Percentiles rank a stretch among this genome's conserved stretches.
Evolutionary conservation across 2,329 filamentous ascomycete genomes (phyloP).

Genomic region (Fusarium torreyae): DNA sequence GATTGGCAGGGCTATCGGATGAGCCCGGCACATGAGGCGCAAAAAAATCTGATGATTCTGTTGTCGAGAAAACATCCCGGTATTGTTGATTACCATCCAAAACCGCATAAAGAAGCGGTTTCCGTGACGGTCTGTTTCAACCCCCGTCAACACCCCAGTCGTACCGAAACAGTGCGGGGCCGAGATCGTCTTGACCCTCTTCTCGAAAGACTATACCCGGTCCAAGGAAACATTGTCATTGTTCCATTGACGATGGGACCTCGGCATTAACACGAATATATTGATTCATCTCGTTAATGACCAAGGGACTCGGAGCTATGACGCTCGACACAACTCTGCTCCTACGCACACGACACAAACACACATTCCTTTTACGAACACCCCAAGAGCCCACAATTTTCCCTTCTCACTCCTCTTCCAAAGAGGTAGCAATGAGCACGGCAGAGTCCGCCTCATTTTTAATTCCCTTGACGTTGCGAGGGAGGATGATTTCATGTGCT

Average conservation of each 20-base stretch:
- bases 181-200: constrained; percentile 38
- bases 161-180: constrained; percentile 36
- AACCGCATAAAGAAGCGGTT: constrained; percentile 35
- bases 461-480: constrained; percentile 12
- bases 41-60: constrained; percentile 26
- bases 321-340: constrained; percentile 12
- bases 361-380: constrained; percentile 31
- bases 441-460: constrained; percentile 33
- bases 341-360: constrained; percentile 4
- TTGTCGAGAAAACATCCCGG: constrained; percentile 19
- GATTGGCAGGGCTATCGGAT: constrained; percentile 71
- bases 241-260: constrained; percentile 26
- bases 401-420: constrained; percentile 39
- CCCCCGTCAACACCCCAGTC: constrained; percentile 31
- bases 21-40: constrained; percentile 45
- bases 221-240: constrained; percentile 14
- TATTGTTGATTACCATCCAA: constrained; percentile 31
- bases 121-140: constrained; percentile 45
- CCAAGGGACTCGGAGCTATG: constrained; percentile 5
- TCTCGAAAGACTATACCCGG: constrained; percentile 22
- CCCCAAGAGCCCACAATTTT: constrained; percentile 30
- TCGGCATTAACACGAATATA: constrained; percentile 31
- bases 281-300: constrained; percentile 31
- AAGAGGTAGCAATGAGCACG: constrained; percentile 33
- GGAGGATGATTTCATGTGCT: constrained; percentile 30